These are phyloP conservation scores for Ganoderma sinense DNA, from an alignment of 1,284 basidiomycete species.

Conservation along the genomic window DNA sequence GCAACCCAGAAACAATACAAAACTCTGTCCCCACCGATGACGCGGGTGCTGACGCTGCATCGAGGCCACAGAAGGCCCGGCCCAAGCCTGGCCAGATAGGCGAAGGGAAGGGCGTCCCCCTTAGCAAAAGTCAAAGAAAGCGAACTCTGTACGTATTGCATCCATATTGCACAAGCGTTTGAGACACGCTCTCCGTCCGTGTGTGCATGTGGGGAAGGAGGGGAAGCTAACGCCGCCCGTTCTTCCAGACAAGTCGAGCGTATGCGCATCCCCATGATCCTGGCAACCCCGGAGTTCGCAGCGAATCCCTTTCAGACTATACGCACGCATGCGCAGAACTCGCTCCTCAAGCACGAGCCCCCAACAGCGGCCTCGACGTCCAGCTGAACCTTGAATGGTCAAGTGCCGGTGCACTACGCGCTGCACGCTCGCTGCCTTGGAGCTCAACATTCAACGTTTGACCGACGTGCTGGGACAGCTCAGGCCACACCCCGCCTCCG, in stretches of 20 bases:
- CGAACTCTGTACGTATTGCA: slow-evolving; percentile 66
- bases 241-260: slow-evolving; percentile 67
- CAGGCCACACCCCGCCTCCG: slow-evolving; percentile 7
- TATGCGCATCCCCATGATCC: slow-evolving; percentile 74
- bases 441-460: slow-evolving; percentile 1
- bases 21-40: slow-evolving; percentile 30
- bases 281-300: slow-evolving; percentile 71
- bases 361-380: slow-evolving; percentile 26
- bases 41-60: slow-evolving; percentile 25
- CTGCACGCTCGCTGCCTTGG: background rate
- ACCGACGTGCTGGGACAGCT: background rate
- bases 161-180: background rate
- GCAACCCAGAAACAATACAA: slow-evolving; percentile 33
- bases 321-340: slow-evolving; percentile 82
- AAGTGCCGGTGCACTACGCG: slow-evolving; percentile 3
- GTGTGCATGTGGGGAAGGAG: slow-evolving; percentile 2
- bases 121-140: slow-evolving; percentile 73
- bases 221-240: slow-evolving; percentile 18
- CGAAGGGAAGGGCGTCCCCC: slow-evolving; percentile 65
- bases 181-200: background rate
- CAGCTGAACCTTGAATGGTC: background rate
- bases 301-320: slow-evolving; percentile 82
- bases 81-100: slow-evolving; percentile 66
- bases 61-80: slow-evolving; percentile 35
- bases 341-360: slow-evolving; percentile 61